These are phyloP conservation scores for Asterella californica DNA, from an alignment of 225 moss, liverwort and hornwort genomes.

Conservation along the genomic window DNA sequence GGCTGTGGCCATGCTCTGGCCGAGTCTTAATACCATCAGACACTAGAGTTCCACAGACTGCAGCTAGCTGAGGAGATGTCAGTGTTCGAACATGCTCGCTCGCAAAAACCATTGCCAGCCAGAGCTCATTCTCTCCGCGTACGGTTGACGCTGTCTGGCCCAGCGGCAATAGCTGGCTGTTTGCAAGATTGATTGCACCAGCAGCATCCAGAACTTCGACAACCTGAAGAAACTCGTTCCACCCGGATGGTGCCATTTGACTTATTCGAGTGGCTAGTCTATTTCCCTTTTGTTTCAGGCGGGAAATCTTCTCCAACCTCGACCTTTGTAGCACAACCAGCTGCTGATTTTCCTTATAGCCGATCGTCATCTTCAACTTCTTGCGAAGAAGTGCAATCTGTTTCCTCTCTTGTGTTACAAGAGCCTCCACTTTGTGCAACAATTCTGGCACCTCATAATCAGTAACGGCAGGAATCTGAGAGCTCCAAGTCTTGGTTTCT, in stretches of 20 bases:
- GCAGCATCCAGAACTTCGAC: conserved; percentile 76
- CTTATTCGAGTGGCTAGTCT: conserved; percentile 69
- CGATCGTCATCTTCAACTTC: conserved; percentile 67
- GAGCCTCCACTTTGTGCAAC: conserved; percentile 57
- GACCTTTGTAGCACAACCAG: conserved; percentile 62
- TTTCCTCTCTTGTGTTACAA: conserved; percentile 58
- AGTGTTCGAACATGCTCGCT: conserved; percentile 54
- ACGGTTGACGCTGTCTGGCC: conserved; percentile 82
- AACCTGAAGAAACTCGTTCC: conserved; percentile 96
- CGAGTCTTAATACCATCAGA: conserved; percentile 87
- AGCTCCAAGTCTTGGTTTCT: conserved; percentile 71
- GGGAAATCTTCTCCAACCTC: conserved; percentile 66
- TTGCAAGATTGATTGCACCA: conserved; percentile 64
- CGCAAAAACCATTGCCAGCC: conserved; percentile 79
- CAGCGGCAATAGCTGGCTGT: conserved; percentile 60
- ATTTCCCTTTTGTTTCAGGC: conserved; percentile 50
- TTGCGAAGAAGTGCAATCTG: conserved; percentile 63
- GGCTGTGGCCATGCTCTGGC: conserved; percentile 56
- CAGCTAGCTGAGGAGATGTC: conserved; percentile 79
- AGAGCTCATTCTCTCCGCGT: conserved; percentile 86
- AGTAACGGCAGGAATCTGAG: conserved; percentile 47
- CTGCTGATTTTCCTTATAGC: conserved; percentile 68
- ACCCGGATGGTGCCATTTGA: conserved; percentile 92
- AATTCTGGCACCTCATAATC: conserved; percentile 53
- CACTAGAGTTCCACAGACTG: conserved; percentile 85